phyloP scores from a whole-genome alignment of 2,329 filamentous ascomycete genomes.

The Corynespora cassiicola region DNA sequence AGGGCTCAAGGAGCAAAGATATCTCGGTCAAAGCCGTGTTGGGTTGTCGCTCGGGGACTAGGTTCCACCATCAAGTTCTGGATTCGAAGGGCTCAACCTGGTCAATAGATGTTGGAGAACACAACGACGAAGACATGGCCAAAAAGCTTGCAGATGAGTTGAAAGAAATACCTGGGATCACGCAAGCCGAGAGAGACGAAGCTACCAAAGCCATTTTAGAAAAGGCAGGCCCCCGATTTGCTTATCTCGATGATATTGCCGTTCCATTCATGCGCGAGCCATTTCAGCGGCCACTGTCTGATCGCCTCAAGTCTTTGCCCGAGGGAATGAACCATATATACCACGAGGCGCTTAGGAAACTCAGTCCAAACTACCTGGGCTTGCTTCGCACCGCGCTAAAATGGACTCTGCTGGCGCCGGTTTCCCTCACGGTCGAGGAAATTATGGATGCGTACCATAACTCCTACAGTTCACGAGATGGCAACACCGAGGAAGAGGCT shows the following conservation, averaged over 20 bases:
- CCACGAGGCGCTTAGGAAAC: conserved; percentile 8
- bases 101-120: conserved; percentile 10
- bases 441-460: conserved; percentile 11
- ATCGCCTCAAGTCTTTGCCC: conserved; percentile 7
- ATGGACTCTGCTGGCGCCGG: conserved; percentile 8
- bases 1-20: background rate
- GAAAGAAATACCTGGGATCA: conserved; percentile 5
- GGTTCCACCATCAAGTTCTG: conserved; percentile 1
- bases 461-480: background rate
- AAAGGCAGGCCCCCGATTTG: conserved; percentile 11
- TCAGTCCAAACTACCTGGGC: conserved; percentile 11
- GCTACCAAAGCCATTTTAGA: conserved; percentile 8
- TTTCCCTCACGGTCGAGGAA: conserved; percentile 6
- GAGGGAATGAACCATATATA: conserved; percentile 12
- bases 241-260: conserved; percentile 11
- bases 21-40: background rate
- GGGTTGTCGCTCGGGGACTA: conserved; percentile 1
- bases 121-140: conserved; percentile 11
- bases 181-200: conserved; percentile 9
- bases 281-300: conserved; percentile 10
- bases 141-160: conserved; percentile 6
- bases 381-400: conserved; percentile 13
- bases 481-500: background rate
- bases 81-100: background rate
- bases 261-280: conserved; percentile 12